Conservation (phyloP, 768 basidiomycete species). For the Lactarius tabidus region DNA sequence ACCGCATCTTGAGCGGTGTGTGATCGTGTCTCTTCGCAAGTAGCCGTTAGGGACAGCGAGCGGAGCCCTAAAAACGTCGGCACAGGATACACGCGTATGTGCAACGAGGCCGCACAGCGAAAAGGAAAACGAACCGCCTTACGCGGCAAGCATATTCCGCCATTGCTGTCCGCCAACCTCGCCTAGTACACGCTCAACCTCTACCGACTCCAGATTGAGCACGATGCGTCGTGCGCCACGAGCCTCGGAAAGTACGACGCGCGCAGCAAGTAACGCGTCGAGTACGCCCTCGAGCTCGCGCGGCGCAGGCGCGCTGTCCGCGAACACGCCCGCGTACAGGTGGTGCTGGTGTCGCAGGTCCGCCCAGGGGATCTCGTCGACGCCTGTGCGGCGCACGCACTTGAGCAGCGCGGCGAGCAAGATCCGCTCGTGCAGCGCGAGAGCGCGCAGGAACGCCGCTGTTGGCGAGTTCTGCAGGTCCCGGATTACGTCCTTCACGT, state of each 20-base stretch:
- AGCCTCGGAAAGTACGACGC: conserved; percentile 69
- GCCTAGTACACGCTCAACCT: conserved; percentile 81
- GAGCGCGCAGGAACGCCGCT: conserved; percentile 73
- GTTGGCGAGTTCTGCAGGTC: conserved; percentile 91
- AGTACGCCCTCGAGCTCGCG: conserved; percentile 67
- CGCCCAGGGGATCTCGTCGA: conserved; percentile 84
- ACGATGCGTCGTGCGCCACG: conserved; percentile 67
- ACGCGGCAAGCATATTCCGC: conserved; percentile 49
- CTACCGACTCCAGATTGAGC: conserved; percentile 78
- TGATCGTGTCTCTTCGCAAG: background rate
- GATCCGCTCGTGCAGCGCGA: conserved; percentile 83
- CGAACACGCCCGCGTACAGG: conserved; percentile 61
- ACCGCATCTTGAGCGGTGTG: background rate
- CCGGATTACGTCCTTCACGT: conserved; percentile 75
- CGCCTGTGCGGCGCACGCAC: conserved; percentile 76
- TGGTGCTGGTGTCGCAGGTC: conserved; percentile 78
- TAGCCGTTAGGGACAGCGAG: background rate
- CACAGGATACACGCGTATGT: background rate
- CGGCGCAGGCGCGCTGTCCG: conserved; percentile 51
- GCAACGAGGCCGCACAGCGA: too few species aligned
- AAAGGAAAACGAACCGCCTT: too few species aligned
- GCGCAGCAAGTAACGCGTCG: conserved; percentile 71
- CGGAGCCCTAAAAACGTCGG: background rate
- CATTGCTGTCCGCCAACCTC: conserved; percentile 70
- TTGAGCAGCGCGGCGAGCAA: conserved; percentile 82